phyloP scores from a whole-genome alignment of 805 yeast species.

The Candida tallmaniae region DNA sequence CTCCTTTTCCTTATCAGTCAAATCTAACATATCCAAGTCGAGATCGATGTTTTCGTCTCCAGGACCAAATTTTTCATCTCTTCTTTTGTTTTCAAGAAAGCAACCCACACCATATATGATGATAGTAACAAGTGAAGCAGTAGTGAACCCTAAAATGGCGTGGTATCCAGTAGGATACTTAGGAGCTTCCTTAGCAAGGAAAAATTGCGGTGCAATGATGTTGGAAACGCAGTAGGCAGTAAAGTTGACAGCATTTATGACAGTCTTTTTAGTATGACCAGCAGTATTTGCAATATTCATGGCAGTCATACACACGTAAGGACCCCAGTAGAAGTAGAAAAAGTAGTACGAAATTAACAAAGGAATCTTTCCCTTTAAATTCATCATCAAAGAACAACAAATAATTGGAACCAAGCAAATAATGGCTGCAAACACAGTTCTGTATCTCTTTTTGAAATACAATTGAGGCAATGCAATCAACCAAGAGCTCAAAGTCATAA shows the following conservation, averaged over 20 bases:
- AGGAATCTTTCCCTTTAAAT: constrained; percentile 34
- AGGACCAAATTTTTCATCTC: constrained; percentile 36
- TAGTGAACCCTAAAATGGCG: constrained; percentile 47
- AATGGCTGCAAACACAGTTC: constrained; percentile 17
- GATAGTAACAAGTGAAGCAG: constrained; percentile 40
- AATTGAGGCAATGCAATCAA: constrained; percentile 28
- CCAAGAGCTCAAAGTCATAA: constrained; percentile 25
- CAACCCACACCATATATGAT: constrained; percentile 39
- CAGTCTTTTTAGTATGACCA: constrained; percentile 54
- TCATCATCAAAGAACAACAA: constrained; percentile 37
- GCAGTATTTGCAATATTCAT: constrained; percentile 45
- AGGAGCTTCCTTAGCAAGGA: constrained; percentile 41
- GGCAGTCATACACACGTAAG: constrained; percentile 37
- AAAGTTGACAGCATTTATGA: constrained; percentile 41
- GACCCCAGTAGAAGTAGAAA: constrained; percentile 51
- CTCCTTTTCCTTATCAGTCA: constrained; percentile 56
- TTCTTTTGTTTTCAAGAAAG: constrained; percentile 45
- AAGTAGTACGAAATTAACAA: constrained; percentile 46
- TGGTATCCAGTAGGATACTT: constrained; percentile 52
- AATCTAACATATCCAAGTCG: constrained; percentile 43
- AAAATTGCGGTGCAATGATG: constrained; percentile 53
- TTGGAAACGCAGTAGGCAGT: constrained; percentile 52
- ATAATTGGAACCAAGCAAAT: constrained; percentile 30
- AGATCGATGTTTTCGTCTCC: constrained; percentile 26
- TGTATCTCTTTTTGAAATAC: constrained; percentile 11